Evolutionary conservation across 148 eudicot species (phyloP), one percentile per base, ranked within the genome.

Genomic region (Fagopyrum homotropicum): DNA sequence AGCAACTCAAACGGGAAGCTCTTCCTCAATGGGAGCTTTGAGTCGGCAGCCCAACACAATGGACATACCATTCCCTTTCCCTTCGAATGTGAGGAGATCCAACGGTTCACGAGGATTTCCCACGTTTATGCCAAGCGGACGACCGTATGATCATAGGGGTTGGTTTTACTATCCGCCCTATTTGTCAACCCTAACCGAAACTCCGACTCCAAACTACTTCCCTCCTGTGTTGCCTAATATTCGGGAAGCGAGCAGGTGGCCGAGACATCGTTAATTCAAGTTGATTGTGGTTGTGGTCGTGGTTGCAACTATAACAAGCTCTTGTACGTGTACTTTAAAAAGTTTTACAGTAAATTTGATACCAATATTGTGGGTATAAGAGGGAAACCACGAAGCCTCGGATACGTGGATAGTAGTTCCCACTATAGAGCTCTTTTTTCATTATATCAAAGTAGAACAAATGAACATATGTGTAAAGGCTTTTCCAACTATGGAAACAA

Each of bases 381-480:
- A 63, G 69, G 69, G 35, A 30, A 63, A 63, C 29, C 44, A 63
- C 69, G 4, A 16, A 16, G 16, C 69, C 45, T 29, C 45, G 44
- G 45, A 9, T 61, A 29, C 30, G 69, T 61, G 69, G 69, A 61
- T 61, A 63, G 69, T 63, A 29, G 30, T 61, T 43, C 68, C 29
- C 43, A 61, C 43, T 61, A 61, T 61, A 61, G 68, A 61, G 30
- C 44, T 14, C 14, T 61, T 61, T 26, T 22, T 10, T 61, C 7
- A 10, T 19, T 29, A 63, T 63, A 44, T 63, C 44, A 63, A 63
- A 63, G 69, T 63, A 63, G 69, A 63, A 63, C 69, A 63, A 44
- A 43, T 63, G 69, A 63, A 63, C 69, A 63, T 63, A 30, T 30
- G 69, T 63, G 69, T 63, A 63, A 63, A 63, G 69, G 11, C 35